These are phyloP conservation scores for Penstemon davidsonii DNA, from an alignment of 257 asterid species.

Conservation along the genomic window DNA sequence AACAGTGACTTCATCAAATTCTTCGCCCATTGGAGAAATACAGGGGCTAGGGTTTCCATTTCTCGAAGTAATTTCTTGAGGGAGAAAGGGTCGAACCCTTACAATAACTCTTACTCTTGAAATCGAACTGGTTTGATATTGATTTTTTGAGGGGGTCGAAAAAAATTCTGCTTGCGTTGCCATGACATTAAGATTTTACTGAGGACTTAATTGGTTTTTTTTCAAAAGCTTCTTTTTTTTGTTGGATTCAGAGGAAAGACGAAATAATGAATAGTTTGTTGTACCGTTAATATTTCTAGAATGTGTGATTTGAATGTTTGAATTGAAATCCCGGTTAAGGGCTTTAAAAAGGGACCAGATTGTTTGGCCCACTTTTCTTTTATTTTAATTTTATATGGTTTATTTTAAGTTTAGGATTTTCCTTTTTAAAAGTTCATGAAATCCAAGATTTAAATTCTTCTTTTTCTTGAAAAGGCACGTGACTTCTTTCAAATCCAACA, in stretches of 20 bases:
- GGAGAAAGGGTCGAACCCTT: slow-evolving; percentile 80
- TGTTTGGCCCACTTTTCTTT: too few species aligned
- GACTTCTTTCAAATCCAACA: too few species aligned
- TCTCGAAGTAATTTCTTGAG: slow-evolving; percentile 43
- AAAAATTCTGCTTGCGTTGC: slow-evolving; percentile 31
- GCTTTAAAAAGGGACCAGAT: too few species aligned
- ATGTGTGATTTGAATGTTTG: slow-evolving; percentile 29
- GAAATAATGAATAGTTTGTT: not conserved
- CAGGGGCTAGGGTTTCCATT: slow-evolving; percentile 54
- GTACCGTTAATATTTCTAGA: slow-evolving; percentile 12
- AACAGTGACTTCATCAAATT: slow-evolving; percentile 59
- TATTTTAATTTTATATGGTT: too few species aligned
- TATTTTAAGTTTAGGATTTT: too few species aligned
- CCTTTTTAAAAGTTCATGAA: too few species aligned
- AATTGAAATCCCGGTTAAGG: slow-evolving; percentile 29
- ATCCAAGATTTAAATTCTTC: too few species aligned
- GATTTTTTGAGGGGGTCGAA: slow-evolving; percentile 45
- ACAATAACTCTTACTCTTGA: slow-evolving; percentile 71
- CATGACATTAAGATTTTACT: slow-evolving; percentile 20
- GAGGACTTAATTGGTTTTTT: slow-evolving; percentile 22
- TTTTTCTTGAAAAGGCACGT: too few species aligned
- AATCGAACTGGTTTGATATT: slow-evolving; percentile 31
- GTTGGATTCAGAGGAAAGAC: not conserved
- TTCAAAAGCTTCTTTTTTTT: not conserved
- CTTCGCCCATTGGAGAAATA: slow-evolving; percentile 43